phyloP scores from a whole-genome alignment of 2,329 filamentous ascomycete genomes.

The Trichoderma harzianum region DNA sequence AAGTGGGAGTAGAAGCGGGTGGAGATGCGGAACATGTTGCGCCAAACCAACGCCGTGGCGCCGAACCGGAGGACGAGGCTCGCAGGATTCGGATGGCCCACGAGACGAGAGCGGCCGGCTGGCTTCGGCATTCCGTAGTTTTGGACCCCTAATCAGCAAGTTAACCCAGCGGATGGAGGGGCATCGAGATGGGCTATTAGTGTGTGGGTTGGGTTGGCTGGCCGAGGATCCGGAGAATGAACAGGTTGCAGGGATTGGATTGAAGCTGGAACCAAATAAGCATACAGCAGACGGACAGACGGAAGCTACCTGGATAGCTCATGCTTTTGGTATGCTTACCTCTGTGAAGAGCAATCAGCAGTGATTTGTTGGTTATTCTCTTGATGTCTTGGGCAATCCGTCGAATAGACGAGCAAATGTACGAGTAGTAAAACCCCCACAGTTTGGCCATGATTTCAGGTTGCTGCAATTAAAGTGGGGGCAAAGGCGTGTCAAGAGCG shows the following conservation, averaged over 20 bases:
- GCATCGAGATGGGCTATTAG: constrained; percentile 4
- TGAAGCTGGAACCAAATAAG: background rate
- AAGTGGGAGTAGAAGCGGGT: constrained; percentile 40
- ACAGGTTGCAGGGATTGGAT: background rate
- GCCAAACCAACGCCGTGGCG: background rate
- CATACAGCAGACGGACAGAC: background rate
- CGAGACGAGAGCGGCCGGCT: constrained; percentile 10
- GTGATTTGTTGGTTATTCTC: background rate
- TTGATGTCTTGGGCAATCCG: background rate
- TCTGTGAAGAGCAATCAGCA: background rate
- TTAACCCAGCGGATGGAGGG: background rate
- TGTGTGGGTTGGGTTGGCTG: background rate
- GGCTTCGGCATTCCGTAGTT: constrained; percentile 18
- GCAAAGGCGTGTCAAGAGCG: background rate
- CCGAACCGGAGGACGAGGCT: background rate
- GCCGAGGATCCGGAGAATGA: background rate
- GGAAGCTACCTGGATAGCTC: background rate
- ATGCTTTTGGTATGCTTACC: background rate
- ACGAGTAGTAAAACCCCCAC: background rate
- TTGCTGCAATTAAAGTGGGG: background rate
- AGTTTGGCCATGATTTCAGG: background rate
- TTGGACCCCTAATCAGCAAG: background rate
- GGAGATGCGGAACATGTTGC: constrained; percentile 2
- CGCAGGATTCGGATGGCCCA: background rate
- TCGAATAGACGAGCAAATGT: background rate